These are phyloP conservation scores for Fusarium nematophilum DNA, from an alignment of 2,329 filamentous ascomycete genomes.

Conservation along the genomic window DNA sequence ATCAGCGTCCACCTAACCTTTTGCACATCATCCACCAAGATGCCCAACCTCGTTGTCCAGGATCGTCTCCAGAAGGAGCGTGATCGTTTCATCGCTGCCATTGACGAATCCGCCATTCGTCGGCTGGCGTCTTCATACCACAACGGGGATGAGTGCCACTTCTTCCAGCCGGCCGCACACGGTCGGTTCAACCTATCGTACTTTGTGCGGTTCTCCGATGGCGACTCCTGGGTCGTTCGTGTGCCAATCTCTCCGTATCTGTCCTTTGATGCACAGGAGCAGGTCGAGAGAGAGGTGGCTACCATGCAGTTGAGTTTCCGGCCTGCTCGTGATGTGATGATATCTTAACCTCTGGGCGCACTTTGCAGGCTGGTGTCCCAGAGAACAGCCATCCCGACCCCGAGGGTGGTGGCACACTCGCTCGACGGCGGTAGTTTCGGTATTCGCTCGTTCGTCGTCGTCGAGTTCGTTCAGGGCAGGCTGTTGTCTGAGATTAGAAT, in stretches of 20 bases:
- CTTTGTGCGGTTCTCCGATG: slow-evolving; percentile 28
- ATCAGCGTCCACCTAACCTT: too few relatives aligned
- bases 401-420: slow-evolving; percentile 17
- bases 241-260: slow-evolving; percentile 23
- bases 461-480: slow-evolving; percentile 31
- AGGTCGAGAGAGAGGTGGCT: slow-evolving; percentile 32
- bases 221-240: slow-evolving; percentile 23
- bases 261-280: slow-evolving; percentile 3
- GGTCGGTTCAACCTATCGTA: slow-evolving; percentile 37
- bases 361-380: slow-evolving; percentile 21
- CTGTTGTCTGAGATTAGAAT: slow-evolving; percentile 25
- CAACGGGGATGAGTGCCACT: slow-evolving; percentile 18
- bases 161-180: slow-evolving; percentile 21
- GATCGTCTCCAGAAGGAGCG: slow-evolving; percentile 13
- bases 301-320: slow-evolving; percentile 28
- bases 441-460: slow-evolving; percentile 30
- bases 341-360: not conserved
- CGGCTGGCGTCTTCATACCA: slow-evolving; percentile 28
- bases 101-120: slow-evolving; percentile 12
- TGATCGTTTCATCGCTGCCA: slow-evolving; percentile 18
- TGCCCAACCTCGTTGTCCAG: not conserved
- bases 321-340: not conserved
- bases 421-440: not conserved
- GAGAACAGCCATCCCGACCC: slow-evolving; percentile 28
- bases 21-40: not conserved